These are phyloP conservation scores for Suhomyces coccinellae DNA, from an alignment of 1,139 yeast genomes.

Conservation along the genomic window DNA sequence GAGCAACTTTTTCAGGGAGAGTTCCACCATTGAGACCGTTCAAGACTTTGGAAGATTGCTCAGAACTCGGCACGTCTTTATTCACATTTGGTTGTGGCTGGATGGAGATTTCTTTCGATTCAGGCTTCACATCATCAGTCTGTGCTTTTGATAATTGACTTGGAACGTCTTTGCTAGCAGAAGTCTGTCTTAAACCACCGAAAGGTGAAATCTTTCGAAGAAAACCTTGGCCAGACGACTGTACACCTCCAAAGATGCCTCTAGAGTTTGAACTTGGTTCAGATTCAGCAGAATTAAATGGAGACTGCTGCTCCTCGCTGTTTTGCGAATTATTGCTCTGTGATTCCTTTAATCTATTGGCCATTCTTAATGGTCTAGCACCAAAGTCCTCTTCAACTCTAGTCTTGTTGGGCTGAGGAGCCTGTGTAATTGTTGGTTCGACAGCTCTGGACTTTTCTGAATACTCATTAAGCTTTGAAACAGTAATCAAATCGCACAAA, in stretches of 20 bases:
- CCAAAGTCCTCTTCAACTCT: slow-evolving; percentile 30
- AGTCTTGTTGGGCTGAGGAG: slow-evolving; percentile 3
- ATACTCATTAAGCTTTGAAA: slow-evolving; percentile 48
- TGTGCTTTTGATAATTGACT: neutral
- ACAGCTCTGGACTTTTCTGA: slow-evolving; percentile 18
- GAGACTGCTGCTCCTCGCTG: slow-evolving; percentile 3
- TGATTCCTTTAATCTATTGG: slow-evolving; percentile 40
- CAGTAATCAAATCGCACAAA: slow-evolving; percentile 66
- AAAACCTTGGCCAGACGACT: slow-evolving; percentile 11
- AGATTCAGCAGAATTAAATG: slow-evolving; percentile 1
- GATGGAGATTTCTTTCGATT: neutral
- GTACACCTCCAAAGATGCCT: slow-evolving; percentile 5
- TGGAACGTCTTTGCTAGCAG: slow-evolving; percentile 1
- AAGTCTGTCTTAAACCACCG: slow-evolving; percentile 10
- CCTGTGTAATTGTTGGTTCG: slow-evolving; percentile 4
- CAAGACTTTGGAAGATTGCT: too few species aligned
- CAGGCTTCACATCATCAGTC: neutral
- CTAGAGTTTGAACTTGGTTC: slow-evolving; percentile 1
- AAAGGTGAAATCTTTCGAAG: slow-evolving; percentile 19
- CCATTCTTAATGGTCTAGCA: slow-evolving; percentile 61
- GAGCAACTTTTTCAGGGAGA: neutral
- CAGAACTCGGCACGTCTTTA: too few species aligned
- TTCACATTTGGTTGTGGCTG: too few species aligned
- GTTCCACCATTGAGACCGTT: too few species aligned
- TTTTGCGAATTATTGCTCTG: slow-evolving; percentile 1